Percentiles rank a stretch among this genome's conserved stretches.
Conservation (phyloP, 1,284 basidiomycete genomes). For the Trametes sp. region DNA sequence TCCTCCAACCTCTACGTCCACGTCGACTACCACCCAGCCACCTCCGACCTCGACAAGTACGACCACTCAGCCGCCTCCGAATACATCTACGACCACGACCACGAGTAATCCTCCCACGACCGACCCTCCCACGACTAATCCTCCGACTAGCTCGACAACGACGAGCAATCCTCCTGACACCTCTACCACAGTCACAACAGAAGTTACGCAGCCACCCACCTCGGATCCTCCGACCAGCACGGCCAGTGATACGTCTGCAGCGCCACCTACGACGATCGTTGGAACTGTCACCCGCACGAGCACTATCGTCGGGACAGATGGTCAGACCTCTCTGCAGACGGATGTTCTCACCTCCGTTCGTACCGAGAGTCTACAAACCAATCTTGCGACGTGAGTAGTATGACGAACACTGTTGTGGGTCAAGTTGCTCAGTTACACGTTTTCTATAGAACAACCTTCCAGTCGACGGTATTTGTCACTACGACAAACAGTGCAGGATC, state of each 20-base stretch:
- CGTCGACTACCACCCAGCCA: constrained; percentile 22
- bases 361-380: background rate
- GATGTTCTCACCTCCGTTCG: background rate
- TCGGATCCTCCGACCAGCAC: background rate
- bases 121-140: constrained; percentile 8
- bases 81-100: constrained; percentile 18
- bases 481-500: constrained; percentile 67
- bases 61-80: constrained; percentile 13
- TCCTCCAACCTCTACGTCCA: constrained; percentile 14
- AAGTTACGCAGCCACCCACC: background rate
- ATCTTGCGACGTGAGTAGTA: constrained; percentile 12
- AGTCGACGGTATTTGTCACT: constrained; percentile 58
- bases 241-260: background rate
- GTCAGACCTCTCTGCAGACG: background rate
- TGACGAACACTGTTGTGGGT: background rate
- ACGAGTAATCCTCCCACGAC: constrained; percentile 23
- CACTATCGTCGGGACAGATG: background rate
- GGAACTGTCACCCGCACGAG: constrained; percentile 1
- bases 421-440: background rate
- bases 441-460: constrained; percentile 59
- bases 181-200: constrained; percentile 4
- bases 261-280: background rate
- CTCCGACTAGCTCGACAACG: constrained; percentile 16
- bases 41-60: constrained; percentile 27
- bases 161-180: constrained; percentile 19